phyloP scores from a whole-genome alignment of 1,284 basidiomycete genomes.

The Acaromyces ingoldii region DNA sequence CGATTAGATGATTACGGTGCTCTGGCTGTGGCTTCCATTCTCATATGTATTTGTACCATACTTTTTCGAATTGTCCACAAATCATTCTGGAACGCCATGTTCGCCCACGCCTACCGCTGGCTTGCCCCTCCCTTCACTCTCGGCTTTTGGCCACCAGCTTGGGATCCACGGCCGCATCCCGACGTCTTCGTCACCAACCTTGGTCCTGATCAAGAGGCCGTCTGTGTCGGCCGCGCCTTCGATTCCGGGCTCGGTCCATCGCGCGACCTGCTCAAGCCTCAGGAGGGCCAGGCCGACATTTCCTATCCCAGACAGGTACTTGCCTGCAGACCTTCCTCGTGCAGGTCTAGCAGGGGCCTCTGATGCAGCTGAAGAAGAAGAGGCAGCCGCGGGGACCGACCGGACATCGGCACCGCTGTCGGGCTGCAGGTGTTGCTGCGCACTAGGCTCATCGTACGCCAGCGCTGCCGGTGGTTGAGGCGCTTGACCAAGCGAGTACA shows the following conservation, averaged over 20 bases:
- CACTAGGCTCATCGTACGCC: not conserved
- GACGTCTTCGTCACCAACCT: conserved; percentile 12
- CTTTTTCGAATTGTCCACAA: too few species aligned
- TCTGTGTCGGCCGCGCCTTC: too few species aligned
- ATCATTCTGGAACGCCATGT: too few species aligned
- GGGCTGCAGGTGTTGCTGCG: not conserved
- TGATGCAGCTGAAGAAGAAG: not conserved
- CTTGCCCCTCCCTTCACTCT: too few species aligned
- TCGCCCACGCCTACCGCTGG: too few species aligned
- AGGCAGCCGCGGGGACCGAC: not conserved
- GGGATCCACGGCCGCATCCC: conserved; percentile 31
- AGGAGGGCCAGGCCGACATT: conserved; percentile 40
- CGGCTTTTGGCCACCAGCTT: conserved; percentile 30
- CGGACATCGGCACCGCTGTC: not conserved
- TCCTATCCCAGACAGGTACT: conserved; percentile 31
- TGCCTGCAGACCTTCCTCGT: conserved; percentile 37
- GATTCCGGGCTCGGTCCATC: conserved; percentile 17
- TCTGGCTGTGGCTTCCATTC: too few species aligned
- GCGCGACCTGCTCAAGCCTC: conserved; percentile 36
- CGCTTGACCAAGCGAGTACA: conserved; percentile 15
- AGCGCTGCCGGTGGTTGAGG: too few species aligned
- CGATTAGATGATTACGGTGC: too few species aligned
- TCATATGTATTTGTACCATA: too few species aligned
- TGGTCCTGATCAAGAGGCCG: not conserved
- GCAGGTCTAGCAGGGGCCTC: conserved; percentile 5